Conservation (phyloP, 1,284 basidiomycete species). For the Takashimella koratensis region DNA sequence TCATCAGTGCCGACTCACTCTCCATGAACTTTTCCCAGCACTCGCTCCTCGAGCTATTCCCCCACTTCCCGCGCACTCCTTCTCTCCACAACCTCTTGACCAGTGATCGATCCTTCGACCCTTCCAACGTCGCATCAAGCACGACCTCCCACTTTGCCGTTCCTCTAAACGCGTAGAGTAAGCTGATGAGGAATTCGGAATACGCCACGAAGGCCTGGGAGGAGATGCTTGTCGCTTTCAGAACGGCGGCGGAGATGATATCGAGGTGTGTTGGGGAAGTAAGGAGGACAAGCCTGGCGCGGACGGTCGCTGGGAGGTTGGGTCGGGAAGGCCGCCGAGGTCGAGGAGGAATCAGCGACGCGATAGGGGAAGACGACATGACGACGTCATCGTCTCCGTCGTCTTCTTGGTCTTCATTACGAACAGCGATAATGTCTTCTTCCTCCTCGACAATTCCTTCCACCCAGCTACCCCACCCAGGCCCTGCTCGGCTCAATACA, state of each 20-base stretch:
- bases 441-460: conserved; percentile 21
- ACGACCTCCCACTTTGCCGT: conserved; percentile 56
- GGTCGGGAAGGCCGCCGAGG: conserved; percentile 9
- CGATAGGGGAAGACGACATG: neutral
- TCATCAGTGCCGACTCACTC: conserved; percentile 35
- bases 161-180: conserved; percentile 53
- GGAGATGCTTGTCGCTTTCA: neutral
- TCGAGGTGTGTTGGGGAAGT: conserved; percentile 32
- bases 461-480: conserved; percentile 46
- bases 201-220: conserved; percentile 5
- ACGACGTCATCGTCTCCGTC: conserved; percentile 15
- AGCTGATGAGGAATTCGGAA: conserved; percentile 38
- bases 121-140: conserved; percentile 47
- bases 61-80: conserved; percentile 60
- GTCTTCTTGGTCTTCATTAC: conserved; percentile 10
- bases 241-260: conserved; percentile 12
- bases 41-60: conserved; percentile 10
- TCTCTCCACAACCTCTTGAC: conserved; percentile 70
- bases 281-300: conserved; percentile 32
- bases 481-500: conserved; percentile 26
- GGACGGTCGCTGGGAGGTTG: conserved; percentile 25
- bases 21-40: conserved; percentile 53
- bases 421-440: neutral
- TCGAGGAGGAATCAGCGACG: neutral
- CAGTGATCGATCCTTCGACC: conserved; percentile 49